Evolutionary conservation across 208 protist species (phyloP), one percentile per base, ranked within the genome.

Genomic region (Trypanosoma conorhini): DNA sequence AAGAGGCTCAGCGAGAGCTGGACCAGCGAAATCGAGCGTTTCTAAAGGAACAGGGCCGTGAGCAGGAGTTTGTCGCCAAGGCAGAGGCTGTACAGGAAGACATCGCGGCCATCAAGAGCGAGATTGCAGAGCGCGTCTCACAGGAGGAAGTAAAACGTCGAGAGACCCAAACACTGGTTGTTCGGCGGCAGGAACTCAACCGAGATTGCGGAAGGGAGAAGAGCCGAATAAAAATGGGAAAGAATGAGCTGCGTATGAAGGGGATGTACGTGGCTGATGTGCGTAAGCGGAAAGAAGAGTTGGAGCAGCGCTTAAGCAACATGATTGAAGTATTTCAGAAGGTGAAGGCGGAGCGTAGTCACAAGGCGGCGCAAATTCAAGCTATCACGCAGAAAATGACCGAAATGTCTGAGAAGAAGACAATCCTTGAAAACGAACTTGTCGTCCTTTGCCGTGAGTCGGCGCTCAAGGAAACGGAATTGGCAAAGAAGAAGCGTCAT

Each of bases 331-430:
- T 87, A 50, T 98, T 97, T 81, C 89, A 97, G 33, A 78, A 89
- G 33, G 87, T 98, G 28, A 98, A 98, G 80, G 86, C 86, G 55
- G 95, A 98, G 74, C 80, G 97, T 17, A 90, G 92, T 71, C 94
- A 98, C 50, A 97, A 94, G 74, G 92, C 89, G 19, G 91, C 94
- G 28, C 80, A 97, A 69, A 98, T 99, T 70, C 96, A 99, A 70
- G 76, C 89, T 51, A 79, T 94, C 54, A 89, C 89, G 40, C 96
- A 98, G 78, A 91, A 85, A 51, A 90, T 98, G 80, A 89, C 93
- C 15, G 96, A 99, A 75, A 94, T 97, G 56, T 86, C 92, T 56
- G 96, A 98, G 82, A 98, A 99, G 80, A 98, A 96, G 26, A 97
- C 95, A 68, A 97, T 98, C 67, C 73, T 98, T 48, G 93, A 98